Evolutionary conservation across 2,329 filamentous ascomycete genomes (phyloP).

Genomic region (Aspergillus viridinutans): DNA sequence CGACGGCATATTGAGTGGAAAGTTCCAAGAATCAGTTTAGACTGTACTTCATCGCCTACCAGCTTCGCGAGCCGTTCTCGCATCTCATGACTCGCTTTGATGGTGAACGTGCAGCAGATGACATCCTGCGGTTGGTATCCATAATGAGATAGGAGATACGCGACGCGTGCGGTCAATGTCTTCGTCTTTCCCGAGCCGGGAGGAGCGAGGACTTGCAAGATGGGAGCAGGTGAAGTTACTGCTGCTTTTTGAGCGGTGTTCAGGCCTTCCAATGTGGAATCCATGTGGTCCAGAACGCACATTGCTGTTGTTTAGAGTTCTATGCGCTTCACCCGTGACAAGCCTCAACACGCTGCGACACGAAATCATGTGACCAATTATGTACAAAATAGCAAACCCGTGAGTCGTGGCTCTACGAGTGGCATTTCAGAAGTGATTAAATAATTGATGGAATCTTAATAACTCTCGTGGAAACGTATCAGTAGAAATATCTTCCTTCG

Average conservation of each 20-base stretch:
- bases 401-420: not conserved
- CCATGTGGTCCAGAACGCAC: constrained; percentile 38
- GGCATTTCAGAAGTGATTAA: not conserved
- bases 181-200: constrained; percentile 85
- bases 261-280: constrained; percentile 56
- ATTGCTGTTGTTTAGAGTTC: not conserved
- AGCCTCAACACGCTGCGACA: constrained; percentile 5
- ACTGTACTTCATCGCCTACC: constrained; percentile 73
- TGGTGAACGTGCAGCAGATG: constrained; percentile 93
- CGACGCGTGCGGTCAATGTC: constrained; percentile 86
- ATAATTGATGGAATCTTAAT: not conserved
- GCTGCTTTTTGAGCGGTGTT: constrained; percentile 62
- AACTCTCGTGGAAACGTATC: too few species aligned
- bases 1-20: constrained; percentile 90
- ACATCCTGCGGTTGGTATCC: constrained; percentile 78
- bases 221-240: constrained; percentile 58
- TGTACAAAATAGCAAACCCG: not conserved
- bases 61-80: constrained; percentile 75
- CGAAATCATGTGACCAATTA: constrained; percentile 8
- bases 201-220: constrained; percentile 59
- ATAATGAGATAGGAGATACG: constrained; percentile 72
- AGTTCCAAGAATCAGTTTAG: constrained; percentile 78
- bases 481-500: not conserved
- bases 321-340: not conserved
- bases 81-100: constrained; percentile 94